phyloP scores from a whole-genome alignment of 2,329 filamentous ascomycete species.

The Ophiostoma sp. region DNA sequence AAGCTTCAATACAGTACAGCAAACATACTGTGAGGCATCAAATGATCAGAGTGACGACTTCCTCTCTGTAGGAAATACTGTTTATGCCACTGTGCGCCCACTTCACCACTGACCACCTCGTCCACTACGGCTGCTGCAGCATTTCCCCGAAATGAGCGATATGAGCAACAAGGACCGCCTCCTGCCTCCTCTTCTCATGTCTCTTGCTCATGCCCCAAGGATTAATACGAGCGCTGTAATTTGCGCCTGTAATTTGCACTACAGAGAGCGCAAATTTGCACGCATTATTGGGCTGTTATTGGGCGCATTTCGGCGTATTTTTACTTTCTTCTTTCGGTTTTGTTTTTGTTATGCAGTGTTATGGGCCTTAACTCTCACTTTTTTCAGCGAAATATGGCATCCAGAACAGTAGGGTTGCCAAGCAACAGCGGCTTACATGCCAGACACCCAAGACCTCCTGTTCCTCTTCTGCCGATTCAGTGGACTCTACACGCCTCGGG shows the following conservation, averaged over 20 bases:
- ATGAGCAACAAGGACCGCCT: conserved; percentile 1
- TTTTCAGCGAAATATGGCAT: background rate
- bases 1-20: background rate
- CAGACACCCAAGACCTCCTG: background rate
- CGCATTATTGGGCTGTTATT: background rate
- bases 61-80: no score
- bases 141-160: conserved; percentile 25
- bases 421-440: conserved; percentile 13
- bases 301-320: background rate
- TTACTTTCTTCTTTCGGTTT: background rate
- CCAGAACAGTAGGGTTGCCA: background rate
- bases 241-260: background rate
- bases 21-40: background rate
- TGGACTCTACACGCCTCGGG: background rate
- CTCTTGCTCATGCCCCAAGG: background rate
- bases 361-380: background rate
- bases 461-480: background rate
- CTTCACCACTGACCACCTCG: background rate
- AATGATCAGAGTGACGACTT: background rate
- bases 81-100: background rate
- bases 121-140: conserved; percentile 6
- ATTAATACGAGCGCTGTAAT: conserved; percentile 21
- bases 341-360: background rate
- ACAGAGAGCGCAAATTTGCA: background rate
- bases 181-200: background rate